Conservation (phyloP, 1,139 yeast genomes). For the Hyphopichia wangnamkhiaoensis region DNA sequence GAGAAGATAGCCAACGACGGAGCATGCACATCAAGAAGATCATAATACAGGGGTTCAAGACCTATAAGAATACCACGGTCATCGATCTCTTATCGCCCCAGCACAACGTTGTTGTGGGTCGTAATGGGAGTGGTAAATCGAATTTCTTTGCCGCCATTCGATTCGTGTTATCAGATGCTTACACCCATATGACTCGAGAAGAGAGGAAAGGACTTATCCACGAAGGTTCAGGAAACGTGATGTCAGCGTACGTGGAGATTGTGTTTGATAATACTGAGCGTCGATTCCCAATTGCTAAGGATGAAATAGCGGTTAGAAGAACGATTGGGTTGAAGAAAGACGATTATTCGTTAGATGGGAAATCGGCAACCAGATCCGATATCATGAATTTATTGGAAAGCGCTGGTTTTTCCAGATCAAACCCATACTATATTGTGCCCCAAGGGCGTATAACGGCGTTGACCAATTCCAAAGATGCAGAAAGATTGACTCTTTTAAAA, state of each 20-base stretch:
- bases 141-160: conserved; percentile 95
- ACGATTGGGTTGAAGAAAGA: conserved; percentile 93
- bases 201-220: conserved; percentile 88
- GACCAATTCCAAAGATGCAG: conserved; percentile 86
- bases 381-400: conserved; percentile 82
- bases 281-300: conserved; percentile 68
- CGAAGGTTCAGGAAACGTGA: conserved; percentile 87
- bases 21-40: conserved; percentile 49
- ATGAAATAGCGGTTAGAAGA: conserved; percentile 74
- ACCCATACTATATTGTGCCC: conserved; percentile 95
- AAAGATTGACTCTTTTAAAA: conserved; percentile 74
- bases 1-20: too few species aligned
- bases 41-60: conserved; percentile 89
- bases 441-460: conserved; percentile 87
- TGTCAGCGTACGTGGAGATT: conserved; percentile 92
- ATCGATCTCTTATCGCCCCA: conserved; percentile 77
- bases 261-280: conserved; percentile 80
- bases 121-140: conserved; percentile 96
- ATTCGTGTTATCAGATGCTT: conserved; percentile 89
- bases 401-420: conserved; percentile 89
- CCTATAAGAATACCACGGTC: conserved; percentile 82
- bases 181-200: conserved; percentile 82
- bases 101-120: conserved; percentile 88
- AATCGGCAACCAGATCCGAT: conserved; percentile 78
- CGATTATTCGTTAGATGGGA: conserved; percentile 80